Conservation (phyloP, 2,329 filamentous ascomycete genomes). For the Ophiostoma quercus region DNA sequence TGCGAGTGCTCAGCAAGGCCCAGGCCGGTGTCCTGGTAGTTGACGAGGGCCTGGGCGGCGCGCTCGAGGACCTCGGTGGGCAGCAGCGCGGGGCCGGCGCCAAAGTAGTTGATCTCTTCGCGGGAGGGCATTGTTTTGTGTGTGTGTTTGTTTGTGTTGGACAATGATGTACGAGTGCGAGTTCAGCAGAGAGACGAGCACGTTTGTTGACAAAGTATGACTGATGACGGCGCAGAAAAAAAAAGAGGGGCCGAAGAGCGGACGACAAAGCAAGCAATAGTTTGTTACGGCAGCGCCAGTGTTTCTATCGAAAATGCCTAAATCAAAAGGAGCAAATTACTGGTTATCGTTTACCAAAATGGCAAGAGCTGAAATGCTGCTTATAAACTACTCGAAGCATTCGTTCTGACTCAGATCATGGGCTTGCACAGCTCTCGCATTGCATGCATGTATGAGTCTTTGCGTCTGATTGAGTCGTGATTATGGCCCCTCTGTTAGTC, state of each 20-base stretch:
- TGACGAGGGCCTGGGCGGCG: conserved; percentile 70
- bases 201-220: conserved; percentile 2
- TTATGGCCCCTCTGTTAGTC: conserved; percentile 15
- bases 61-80: conserved; percentile 75
- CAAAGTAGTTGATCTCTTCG: conserved; percentile 50
- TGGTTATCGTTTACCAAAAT: neutral
- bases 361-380: neutral
- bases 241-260: conserved; percentile 15
- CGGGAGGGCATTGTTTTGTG: conserved; percentile 26
- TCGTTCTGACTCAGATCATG: neutral
- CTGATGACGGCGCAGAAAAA: conserved; percentile 14
- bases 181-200: neutral
- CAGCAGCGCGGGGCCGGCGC: conserved; percentile 81
- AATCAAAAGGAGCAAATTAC: neutral
- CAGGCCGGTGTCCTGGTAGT: conserved; percentile 75
- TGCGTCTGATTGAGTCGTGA: conserved; percentile 9
- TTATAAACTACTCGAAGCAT: neutral
- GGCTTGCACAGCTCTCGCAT: neutral
- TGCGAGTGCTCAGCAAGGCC: conserved; percentile 89
- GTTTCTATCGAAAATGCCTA: neutral
- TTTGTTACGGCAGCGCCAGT: neutral
- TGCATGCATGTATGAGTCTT: neutral
- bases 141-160: neutral
- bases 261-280: neutral
- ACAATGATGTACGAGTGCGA: neutral